Evolutionary conservation across 2,329 filamentous ascomycete genomes (phyloP).

Genomic region (Fusarium equiseti): DNA sequence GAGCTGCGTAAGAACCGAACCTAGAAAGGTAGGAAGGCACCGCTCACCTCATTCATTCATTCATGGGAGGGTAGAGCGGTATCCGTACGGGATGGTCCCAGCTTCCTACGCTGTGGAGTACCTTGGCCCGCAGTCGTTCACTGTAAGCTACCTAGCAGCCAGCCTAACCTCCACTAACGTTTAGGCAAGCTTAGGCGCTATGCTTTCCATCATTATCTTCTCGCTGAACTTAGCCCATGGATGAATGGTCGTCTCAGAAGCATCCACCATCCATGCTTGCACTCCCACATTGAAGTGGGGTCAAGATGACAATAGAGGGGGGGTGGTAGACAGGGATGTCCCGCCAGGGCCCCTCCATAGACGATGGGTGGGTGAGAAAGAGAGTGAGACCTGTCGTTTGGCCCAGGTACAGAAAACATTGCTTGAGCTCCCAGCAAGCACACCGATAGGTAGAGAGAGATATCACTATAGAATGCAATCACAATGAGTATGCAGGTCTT

Average conservation of each 20-base stretch:
- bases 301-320: constrained; percentile 42
- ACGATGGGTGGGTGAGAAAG: background rate
- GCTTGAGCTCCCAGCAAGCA: background rate
- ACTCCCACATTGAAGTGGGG: constrained; percentile 37
- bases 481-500: background rate
- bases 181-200: constrained; percentile 8
- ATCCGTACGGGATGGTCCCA: constrained; percentile 37
- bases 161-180: constrained; percentile 12
- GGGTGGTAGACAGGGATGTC: constrained; percentile 33
- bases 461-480: background rate
- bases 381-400: constrained; percentile 10
- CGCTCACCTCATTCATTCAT: background rate
- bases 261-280: constrained; percentile 17
- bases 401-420: background rate
- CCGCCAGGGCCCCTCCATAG: constrained; percentile 1
- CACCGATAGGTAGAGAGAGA: background rate
- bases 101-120: constrained; percentile 36
- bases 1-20: constrained; percentile 12
- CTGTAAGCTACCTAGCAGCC: constrained; percentile 25
- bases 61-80: constrained; percentile 28
- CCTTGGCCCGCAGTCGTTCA: constrained; percentile 15
- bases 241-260: constrained; percentile 21
- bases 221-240: constrained; percentile 7
- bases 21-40: constrained; percentile 6
- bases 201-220: background rate